Percentiles rank a stretch among this genome's conserved stretches.
phyloP scores from a whole-genome alignment of 192 early-diverging fungal genomes.

The Coemansia sp. region DNA sequence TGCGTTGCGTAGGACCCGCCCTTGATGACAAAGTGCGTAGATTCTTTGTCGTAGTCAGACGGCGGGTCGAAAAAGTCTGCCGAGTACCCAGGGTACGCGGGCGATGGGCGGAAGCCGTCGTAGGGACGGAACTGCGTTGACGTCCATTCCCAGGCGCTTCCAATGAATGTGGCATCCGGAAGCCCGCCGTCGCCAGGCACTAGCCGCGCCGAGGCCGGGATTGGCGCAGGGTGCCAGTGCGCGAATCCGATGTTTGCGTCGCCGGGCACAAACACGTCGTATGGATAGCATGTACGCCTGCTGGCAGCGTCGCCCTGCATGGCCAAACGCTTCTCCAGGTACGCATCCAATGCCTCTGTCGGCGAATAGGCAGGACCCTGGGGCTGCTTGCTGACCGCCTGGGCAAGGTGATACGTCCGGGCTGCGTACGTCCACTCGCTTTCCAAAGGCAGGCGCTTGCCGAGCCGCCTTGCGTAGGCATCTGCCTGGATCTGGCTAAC shows the following conservation, averaged over 20 bases:
- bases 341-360: neutral
- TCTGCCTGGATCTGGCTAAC: constrained; percentile 63
- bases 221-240: constrained; percentile 56
- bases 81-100: constrained; percentile 84
- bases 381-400: constrained; percentile 6
- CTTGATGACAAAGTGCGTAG: constrained; percentile 72
- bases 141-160: constrained; percentile 81
- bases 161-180: constrained; percentile 35
- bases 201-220: neutral
- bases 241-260: constrained; percentile 65
- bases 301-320: neutral
- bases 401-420: constrained; percentile 14
- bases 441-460: constrained; percentile 70
- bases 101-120: constrained; percentile 56
- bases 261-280: constrained; percentile 22
- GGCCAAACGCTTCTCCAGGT: constrained; percentile 3
- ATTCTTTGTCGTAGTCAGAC: constrained; percentile 2
- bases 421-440: constrained; percentile 56
- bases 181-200: neutral
- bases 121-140: constrained; percentile 56
- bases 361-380: neutral
- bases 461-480: constrained; percentile 58
- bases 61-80: constrained; percentile 81
- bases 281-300: constrained; percentile 2
- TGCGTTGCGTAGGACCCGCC: constrained; percentile 87